Base-by-base conservation (phyloP, 495 filamentous ascomycete species). In the Lophiotrema nucula region DNA sequence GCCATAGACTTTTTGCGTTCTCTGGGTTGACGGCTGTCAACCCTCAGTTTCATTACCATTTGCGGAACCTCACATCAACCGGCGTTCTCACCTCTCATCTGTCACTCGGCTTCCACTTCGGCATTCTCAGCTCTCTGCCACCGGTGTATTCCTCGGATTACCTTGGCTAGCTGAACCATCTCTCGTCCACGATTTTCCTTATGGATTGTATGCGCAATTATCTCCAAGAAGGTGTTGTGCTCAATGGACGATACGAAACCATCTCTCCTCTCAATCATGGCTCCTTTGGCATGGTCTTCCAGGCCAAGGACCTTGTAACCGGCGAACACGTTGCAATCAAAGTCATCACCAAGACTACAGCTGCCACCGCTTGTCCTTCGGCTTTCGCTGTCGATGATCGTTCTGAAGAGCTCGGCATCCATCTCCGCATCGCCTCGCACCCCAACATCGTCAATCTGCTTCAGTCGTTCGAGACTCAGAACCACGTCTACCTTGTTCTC, bases 271-370 rank as follows among this genome's bases (percentile, higher is more conserved):
- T 98, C 76, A 97, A 98, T 69, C 89, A 97, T 80, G 93, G 93
- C 65, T 98, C 93, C 22, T 98, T 97, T 69, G 93, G 93, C 61
- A 91, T 95, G 88, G 93, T 98, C 62, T 96, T 95, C 73, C 83
- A 90, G 72, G 95, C 93, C 49, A 87, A 77, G 65, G 92, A 98
- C 73, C 79, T 77, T 54, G 63, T 74, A 61, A 95, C 86, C 54
- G 80, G 83, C 58, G 77, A 92, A 53, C 78, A 83, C 51, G 93
- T 98, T 54, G 93, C 93, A 47, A 85, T 98, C 79, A 98, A 98
- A 69, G 95, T 92, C 68, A 72, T 97, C 69, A 87, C 88, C 62
- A 97, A 97, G 79, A 54, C 74, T 6, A 79, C 82, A 48, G 74
- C 83, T 11, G 76, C 79, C 23, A 79, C 80, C 51, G 66, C 72